Evolutionary conservation across 768 basidiomycete genomes (phyloP).

Genomic region (Ephemerocybe angulata): DNA sequence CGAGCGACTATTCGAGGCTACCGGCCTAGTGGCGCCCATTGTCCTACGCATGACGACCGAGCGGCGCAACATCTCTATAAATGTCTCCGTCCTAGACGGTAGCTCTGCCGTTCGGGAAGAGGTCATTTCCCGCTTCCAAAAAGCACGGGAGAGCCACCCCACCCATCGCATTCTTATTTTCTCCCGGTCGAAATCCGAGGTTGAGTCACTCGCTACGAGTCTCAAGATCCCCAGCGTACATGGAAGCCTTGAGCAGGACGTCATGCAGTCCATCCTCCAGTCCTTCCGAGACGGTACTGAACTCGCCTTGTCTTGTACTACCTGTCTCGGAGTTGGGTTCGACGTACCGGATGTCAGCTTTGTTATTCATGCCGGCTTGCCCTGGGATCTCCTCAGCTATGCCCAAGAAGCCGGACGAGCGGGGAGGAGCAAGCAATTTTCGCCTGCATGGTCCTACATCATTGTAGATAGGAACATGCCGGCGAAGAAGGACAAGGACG

Average conservation of each 20-base stretch:
- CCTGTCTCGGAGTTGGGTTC: neutral
- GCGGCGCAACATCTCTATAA: conserved; percentile 5
- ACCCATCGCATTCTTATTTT: neutral
- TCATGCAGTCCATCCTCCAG: neutral
- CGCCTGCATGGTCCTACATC: neutral
- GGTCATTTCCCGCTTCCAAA: neutral
- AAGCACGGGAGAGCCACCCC: neutral
- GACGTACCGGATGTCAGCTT: conserved; percentile 2
- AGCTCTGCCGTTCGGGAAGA: neutral
- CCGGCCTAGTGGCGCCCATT: neutral
- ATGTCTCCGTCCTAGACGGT: neutral
- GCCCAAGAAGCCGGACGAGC: neutral
- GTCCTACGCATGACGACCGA: neutral
- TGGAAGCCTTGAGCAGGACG: neutral
- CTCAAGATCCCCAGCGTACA: neutral
- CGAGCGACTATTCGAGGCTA: neutral
- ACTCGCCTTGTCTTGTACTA: neutral
- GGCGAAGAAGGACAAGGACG: neutral
- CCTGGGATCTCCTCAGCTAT: neutral
- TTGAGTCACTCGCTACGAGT: neutral
- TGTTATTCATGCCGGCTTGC: conserved; percentile 5
- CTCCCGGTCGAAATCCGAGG: neutral
- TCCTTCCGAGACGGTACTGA: neutral
- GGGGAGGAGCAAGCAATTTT: neutral
- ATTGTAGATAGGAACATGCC: neutral